These are phyloP conservation scores for Tetrapisispora iriomotensis DNA, from an alignment of 805 yeast genomes.

Conservation along the genomic window DNA sequence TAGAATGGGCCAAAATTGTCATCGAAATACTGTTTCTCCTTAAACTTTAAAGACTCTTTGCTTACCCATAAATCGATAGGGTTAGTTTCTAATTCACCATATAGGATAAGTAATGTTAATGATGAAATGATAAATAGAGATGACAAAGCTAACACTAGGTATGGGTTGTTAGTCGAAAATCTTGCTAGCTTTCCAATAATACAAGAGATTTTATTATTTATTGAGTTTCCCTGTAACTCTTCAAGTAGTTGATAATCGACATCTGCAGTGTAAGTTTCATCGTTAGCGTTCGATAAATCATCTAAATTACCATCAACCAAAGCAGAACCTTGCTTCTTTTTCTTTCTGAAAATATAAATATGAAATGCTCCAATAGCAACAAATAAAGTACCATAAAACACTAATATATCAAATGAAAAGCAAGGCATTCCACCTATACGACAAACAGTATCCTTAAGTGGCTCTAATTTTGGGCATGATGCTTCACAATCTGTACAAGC, in stretches of 20 bases:
- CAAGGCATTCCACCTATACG: constrained; percentile 58
- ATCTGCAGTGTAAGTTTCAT: not conserved
- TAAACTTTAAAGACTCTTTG: constrained; percentile 56
- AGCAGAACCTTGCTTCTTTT: constrained; percentile 16
- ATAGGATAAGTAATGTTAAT: constrained; percentile 34
- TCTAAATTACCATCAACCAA: constrained; percentile 7
- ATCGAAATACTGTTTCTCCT: constrained; percentile 63
- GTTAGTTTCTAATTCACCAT: constrained; percentile 56
- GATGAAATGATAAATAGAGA: constrained; percentile 22
- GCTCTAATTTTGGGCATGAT: constrained; percentile 64
- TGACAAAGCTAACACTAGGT: constrained; percentile 37
- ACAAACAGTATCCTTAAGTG: constrained; percentile 38
- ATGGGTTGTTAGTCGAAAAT: constrained; percentile 55
- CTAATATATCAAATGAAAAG: constrained; percentile 52
- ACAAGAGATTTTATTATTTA: constrained; percentile 12
- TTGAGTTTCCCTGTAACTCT: not conserved
- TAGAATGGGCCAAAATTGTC: constrained; percentile 84
- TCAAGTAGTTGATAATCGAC: not conserved
- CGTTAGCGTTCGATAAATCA: not conserved
- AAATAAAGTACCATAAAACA: constrained; percentile 34
- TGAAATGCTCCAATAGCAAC: constrained; percentile 19
- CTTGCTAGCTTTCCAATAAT: constrained; percentile 43
- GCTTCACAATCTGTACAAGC: constrained; percentile 85
- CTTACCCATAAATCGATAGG: constrained; percentile 91
- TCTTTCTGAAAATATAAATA: constrained; percentile 13